phyloP scores from a whole-genome alignment of 208 protist genomes.

The Leishmania martiniquensis region DNA sequence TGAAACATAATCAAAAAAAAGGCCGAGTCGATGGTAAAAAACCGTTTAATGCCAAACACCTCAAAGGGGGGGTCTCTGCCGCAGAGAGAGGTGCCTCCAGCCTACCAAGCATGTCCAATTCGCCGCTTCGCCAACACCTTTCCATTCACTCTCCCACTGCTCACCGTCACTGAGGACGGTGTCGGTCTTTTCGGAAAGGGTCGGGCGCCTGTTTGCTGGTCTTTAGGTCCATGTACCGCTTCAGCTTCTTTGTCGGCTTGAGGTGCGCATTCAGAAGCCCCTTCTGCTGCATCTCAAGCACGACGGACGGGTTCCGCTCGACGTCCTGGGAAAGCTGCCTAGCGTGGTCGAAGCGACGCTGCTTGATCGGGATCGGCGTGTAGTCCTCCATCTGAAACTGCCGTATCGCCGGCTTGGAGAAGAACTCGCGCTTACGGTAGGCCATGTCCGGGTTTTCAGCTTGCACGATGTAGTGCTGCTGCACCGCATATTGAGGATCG shows the following conservation, averaged over 20 bases:
- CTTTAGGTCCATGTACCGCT: constrained; percentile 40
- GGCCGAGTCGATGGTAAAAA: neutral
- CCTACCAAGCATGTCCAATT: neutral
- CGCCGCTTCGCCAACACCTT: neutral
- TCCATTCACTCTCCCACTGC: neutral
- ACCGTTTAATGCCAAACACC: neutral
- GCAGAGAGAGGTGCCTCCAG: neutral
- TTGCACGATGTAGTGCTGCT: constrained; percentile 80
- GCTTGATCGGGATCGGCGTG: constrained; percentile 56
- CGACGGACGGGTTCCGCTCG: constrained; percentile 54
- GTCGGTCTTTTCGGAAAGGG: constrained; percentile 28
- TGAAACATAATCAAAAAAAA: neutral
- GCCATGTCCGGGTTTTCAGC: constrained; percentile 75
- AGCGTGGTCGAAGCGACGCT: constrained; percentile 63
- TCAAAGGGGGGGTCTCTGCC: neutral
- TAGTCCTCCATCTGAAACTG: constrained; percentile 89
- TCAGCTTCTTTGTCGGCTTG: constrained; percentile 55
- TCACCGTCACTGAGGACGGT: neutral
- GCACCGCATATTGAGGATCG: constrained; percentile 83
- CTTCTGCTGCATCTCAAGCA: constrained; percentile 44
- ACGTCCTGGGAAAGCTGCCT: constrained; percentile 59
- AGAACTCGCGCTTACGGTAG: constrained; percentile 77
- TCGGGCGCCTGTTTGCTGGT: constrained; percentile 38
- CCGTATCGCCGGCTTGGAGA: constrained; percentile 53
- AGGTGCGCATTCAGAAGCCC: constrained; percentile 56